phyloP scores from a whole-genome alignment of 106 monocot species.

The Dendrobium catenatum region DNA sequence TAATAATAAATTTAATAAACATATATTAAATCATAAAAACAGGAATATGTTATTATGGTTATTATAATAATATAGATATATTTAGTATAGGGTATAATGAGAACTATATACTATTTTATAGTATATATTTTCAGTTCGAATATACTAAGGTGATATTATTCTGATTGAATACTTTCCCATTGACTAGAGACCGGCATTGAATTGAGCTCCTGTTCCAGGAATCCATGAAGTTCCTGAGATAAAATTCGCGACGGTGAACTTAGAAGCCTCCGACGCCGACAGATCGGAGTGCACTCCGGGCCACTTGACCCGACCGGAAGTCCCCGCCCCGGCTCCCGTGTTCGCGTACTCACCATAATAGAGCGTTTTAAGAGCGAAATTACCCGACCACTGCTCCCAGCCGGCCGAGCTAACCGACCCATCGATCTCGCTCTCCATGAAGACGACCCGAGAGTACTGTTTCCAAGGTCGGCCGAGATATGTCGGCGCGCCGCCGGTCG shows the following conservation, averaged over 20 bases:
- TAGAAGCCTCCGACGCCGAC: slow-evolving; percentile 33
- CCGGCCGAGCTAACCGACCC: slow-evolving; percentile 33
- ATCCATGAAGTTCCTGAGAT: slow-evolving; percentile 58
- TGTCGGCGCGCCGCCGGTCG: slow-evolving; percentile 27
- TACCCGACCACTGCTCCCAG: slow-evolving; percentile 61
- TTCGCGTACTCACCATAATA: slow-evolving; percentile 75
- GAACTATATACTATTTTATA: no score
- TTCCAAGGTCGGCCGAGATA: slow-evolving; percentile 85
- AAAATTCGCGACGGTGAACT: slow-evolving; percentile 63
- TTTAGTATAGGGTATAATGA: no score
- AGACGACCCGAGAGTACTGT: slow-evolving; percentile 57
- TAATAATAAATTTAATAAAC: no score
- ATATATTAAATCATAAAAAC: no score
- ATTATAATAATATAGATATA: no score
- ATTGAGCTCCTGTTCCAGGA: slow-evolving; percentile 44
- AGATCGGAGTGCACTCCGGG: slow-evolving; percentile 47
- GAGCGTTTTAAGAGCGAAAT: slow-evolving; percentile 45
- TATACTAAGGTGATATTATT: not conserved
- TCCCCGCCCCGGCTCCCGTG: slow-evolving; percentile 41
- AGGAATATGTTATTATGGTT: no score
- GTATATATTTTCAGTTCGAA: no score
- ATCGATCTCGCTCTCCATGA: slow-evolving; percentile 44
- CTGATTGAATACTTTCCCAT: not conserved
- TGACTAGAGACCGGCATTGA: slow-evolving; percentile 24
- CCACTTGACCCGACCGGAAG: slow-evolving; percentile 52